These are phyloP conservation scores for Termitomyces bulborhizus DNA, from an alignment of 768 basidiomycete genomes.

Conservation along the genomic window DNA sequence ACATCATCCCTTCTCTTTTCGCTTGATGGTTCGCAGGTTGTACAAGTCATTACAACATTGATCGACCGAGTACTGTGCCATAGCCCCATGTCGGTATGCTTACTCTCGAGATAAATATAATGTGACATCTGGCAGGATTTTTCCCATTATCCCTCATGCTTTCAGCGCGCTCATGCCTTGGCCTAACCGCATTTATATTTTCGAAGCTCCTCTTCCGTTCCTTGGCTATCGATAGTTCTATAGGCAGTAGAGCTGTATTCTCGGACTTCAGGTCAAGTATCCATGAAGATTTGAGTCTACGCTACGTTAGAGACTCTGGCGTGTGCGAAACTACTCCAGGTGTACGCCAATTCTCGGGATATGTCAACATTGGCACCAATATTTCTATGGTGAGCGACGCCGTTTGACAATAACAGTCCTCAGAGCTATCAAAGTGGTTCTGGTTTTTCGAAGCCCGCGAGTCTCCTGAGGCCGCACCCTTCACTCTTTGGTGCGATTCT, in stretches of 20 bases:
- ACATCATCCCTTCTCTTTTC: too few relatives aligned
- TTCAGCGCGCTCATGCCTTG: neutral
- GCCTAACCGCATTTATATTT: neutral
- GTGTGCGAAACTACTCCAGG: slow-evolving; percentile 62
- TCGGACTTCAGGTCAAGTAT: slow-evolving; percentile 17
- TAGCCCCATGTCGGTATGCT: too few relatives aligned
- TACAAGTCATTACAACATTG: too few relatives aligned
- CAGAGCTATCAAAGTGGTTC: slow-evolving; percentile 60
- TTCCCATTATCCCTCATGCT: neutral
- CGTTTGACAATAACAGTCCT: slow-evolving; percentile 54
- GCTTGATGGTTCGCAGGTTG: too few relatives aligned
- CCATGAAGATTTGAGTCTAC: slow-evolving; percentile 25
- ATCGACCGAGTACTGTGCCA: too few relatives aligned
- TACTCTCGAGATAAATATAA: too few relatives aligned
- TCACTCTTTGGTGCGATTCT: slow-evolving; percentile 60
- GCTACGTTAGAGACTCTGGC: slow-evolving; percentile 52
- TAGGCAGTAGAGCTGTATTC: slow-evolving; percentile 26
- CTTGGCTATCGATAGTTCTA: neutral
- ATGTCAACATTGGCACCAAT: slow-evolving; percentile 48
- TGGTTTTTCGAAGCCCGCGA: slow-evolving; percentile 69
- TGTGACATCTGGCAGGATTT: too few relatives aligned
- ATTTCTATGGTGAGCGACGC: slow-evolving; percentile 59
- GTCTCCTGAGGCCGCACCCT: slow-evolving; percentile 54
- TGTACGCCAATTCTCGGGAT: slow-evolving; percentile 56
- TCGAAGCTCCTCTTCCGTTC: neutral